phyloP scores from a whole-genome alignment of 495 filamentous ascomycete genomes.

The Xylaria palmicola region DNA sequence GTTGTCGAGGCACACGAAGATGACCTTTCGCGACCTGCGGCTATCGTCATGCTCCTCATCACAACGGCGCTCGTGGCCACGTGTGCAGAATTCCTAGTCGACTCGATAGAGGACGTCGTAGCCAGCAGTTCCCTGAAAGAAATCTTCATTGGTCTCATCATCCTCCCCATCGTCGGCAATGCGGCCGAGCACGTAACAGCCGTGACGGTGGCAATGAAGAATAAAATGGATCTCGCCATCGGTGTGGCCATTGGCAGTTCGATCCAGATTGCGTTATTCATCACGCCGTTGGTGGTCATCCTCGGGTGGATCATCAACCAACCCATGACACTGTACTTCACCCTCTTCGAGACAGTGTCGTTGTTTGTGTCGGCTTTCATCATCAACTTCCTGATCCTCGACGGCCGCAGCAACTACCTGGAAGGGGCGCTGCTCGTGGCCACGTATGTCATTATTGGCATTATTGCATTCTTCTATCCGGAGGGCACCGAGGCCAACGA shows the following conservation, averaged over 20 bases:
- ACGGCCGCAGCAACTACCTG: constrained; percentile 85
- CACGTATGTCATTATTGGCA: constrained; percentile 76
- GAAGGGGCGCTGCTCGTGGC: constrained; percentile 81
- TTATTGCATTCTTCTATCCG: constrained; percentile 66
- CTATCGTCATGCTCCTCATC: constrained; percentile 69
- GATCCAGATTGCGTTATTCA: constrained; percentile 87
- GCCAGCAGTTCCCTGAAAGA: constrained; percentile 61
- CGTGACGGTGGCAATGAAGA: constrained; percentile 83
- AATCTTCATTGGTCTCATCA: constrained; percentile 84
- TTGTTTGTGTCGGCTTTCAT: constrained; percentile 85
- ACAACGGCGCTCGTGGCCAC: constrained; percentile 79
- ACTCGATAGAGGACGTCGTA: constrained; percentile 73
- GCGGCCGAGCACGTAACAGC: constrained; percentile 91
- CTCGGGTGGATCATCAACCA: constrained; percentile 84
- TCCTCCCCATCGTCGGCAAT: constrained; percentile 88
- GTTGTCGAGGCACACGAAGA: constrained; percentile 44
- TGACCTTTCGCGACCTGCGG: constrained; percentile 70
- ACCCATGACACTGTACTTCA: constrained; percentile 88
- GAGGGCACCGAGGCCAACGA: constrained; percentile 48
- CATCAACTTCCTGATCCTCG: constrained; percentile 86
- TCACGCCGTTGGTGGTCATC: constrained; percentile 84
- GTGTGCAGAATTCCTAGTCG: constrained; percentile 86
- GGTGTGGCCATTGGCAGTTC: constrained; percentile 85
- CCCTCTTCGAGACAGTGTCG: constrained; percentile 84
- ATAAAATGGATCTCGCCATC: constrained; percentile 95